These are phyloP conservation scores for Globisporangium apiculatum DNA, from an alignment of 352 stramenopile genomes.

Conservation along the genomic window DNA sequence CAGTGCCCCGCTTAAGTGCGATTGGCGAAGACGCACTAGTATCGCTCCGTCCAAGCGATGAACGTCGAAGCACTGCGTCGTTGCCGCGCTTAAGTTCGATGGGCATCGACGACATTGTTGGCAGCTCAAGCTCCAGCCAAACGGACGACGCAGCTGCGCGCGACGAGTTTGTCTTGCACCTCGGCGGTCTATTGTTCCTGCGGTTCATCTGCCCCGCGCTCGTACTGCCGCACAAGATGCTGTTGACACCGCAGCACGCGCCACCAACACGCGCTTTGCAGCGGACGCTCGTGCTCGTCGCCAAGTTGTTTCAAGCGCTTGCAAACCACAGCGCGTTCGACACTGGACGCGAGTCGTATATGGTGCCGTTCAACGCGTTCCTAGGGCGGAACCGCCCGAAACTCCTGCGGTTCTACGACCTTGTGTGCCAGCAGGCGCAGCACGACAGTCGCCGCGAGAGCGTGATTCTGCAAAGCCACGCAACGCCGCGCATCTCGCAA, in stretches of 20 bases:
- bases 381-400: constrained; percentile 45
- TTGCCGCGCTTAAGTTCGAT: no score
- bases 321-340: constrained; percentile 75
- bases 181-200: constrained; percentile 73
- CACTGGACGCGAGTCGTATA: constrained; percentile 51
- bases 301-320: constrained; percentile 77
- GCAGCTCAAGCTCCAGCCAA: not conserved
- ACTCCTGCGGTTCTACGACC: constrained; percentile 69
- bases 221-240: constrained; percentile 67
- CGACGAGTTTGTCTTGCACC: constrained; percentile 71
- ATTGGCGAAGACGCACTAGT: constrained; percentile 34
- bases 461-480: constrained; percentile 47
- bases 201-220: constrained; percentile 72
- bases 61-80: no score
- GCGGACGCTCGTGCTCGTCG: constrained; percentile 63
- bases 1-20: constrained; percentile 42
- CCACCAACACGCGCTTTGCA: constrained; percentile 43
- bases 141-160: constrained; percentile 23
- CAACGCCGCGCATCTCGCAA: constrained; percentile 53
- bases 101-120: not conserved
- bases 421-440: constrained; percentile 60
- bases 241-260: constrained; percentile 37
- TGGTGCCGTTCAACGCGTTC: constrained; percentile 74
- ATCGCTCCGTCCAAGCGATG: no score
- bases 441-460: constrained; percentile 60